Conservation (phyloP, 805 yeast genomes). For the Teunomyces funiuensis region DNA sequence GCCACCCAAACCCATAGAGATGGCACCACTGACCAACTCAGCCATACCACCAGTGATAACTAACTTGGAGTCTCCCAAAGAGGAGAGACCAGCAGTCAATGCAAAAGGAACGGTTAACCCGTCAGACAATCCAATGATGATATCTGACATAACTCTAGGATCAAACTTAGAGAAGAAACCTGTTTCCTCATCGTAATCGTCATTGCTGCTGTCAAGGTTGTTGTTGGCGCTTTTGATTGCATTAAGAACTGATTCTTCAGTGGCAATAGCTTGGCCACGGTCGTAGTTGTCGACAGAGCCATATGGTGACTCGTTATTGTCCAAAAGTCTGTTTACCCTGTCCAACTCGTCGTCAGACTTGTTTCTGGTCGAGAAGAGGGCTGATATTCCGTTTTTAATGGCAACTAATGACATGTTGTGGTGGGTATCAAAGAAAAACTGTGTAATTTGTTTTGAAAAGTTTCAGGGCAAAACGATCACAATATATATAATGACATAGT, state of each 20-base stretch:
- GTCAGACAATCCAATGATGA: constrained; percentile 90
- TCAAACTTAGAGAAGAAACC: constrained; percentile 58
- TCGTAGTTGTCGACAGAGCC: constrained; percentile 34
- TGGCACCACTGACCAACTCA: constrained; percentile 94
- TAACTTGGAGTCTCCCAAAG: constrained; percentile 82
- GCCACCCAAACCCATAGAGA: constrained; percentile 98
- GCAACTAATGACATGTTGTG: constrained; percentile 31
- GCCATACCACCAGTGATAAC: constrained; percentile 99
- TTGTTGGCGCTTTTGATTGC: constrained; percentile 27
- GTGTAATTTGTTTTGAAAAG: not conserved
- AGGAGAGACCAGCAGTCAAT: constrained; percentile 90
- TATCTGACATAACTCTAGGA: constrained; percentile 92
- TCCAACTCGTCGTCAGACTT: constrained; percentile 31
- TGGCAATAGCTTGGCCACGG: constrained; percentile 34
- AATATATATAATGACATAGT: not conserved
- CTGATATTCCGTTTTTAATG: constrained; percentile 34
- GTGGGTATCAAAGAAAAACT: too few relatives aligned
- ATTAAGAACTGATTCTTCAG: constrained; percentile 35
- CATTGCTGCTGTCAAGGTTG: constrained; percentile 21
- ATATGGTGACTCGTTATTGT: constrained; percentile 35
- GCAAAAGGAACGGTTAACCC: constrained; percentile 99
- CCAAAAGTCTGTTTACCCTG: constrained; percentile 30
- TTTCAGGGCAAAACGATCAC: not conserved
- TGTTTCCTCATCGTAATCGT: constrained; percentile 20
- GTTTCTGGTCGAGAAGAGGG: constrained; percentile 22